Conservation (phyloP, 2,329 filamentous ascomycete species). For the Pestalotiopsis sp. region DNA sequence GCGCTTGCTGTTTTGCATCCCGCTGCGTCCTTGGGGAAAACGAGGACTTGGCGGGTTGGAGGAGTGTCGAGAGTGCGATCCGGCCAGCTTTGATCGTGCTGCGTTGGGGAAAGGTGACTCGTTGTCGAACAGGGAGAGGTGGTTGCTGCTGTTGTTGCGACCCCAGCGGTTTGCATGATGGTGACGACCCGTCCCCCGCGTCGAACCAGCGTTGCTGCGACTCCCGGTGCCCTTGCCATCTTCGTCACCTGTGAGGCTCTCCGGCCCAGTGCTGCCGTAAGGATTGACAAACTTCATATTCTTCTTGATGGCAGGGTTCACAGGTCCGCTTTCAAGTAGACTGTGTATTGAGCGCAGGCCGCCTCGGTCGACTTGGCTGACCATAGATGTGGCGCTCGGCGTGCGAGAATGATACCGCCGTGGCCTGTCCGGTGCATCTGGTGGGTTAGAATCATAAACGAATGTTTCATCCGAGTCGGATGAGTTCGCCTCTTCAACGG, state of each 20-base stretch:
- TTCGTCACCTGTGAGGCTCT: constrained; percentile 63
- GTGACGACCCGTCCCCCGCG: constrained; percentile 70
- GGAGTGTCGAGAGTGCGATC: constrained; percentile 59
- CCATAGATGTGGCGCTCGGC: constrained; percentile 87
- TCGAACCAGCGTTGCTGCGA: constrained; percentile 64
- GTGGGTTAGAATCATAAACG: constrained; percentile 97
- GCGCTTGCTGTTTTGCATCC: constrained; percentile 45
- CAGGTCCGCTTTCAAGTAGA: constrained; percentile 61
- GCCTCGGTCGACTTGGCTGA: constrained; percentile 67
- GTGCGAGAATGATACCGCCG: constrained; percentile 90
- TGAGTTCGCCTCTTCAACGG: constrained; percentile 93
- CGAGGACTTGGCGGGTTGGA: constrained; percentile 74
- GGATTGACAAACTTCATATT: constrained; percentile 96
- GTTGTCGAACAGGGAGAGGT: constrained; percentile 74
- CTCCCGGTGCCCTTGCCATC: constrained; percentile 63
- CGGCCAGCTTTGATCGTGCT: constrained; percentile 64
- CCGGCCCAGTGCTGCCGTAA: constrained; percentile 64
- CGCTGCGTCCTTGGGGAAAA: constrained; percentile 35
- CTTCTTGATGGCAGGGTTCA: constrained; percentile 71
- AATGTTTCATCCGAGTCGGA: constrained; percentile 98
- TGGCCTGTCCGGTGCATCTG: constrained; percentile 64
- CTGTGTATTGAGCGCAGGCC: constrained; percentile 67
- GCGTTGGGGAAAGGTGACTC: constrained; percentile 78
- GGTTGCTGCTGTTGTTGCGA: constrained; percentile 67
- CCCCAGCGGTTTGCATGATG: constrained; percentile 76